Percentiles rank a stretch among this genome's conserved stretches.
These are phyloP conservation scores for Starmera pachycereana DNA, from an alignment of 805 yeast species.

Conservation along the genomic window DNA sequence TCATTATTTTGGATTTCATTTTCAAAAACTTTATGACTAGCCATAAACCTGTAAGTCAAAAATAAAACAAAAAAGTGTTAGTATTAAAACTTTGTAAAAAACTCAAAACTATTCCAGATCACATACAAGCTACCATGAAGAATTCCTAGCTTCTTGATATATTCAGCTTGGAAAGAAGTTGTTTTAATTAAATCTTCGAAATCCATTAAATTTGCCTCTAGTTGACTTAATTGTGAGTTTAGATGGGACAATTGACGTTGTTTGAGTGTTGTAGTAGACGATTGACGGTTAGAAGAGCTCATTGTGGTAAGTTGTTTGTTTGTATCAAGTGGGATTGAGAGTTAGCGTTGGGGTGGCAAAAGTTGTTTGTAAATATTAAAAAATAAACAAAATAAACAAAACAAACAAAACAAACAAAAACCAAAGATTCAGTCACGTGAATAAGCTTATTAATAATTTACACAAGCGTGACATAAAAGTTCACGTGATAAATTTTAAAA, in stretches of 20 bases:
- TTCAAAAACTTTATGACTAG: conserved; percentile 19
- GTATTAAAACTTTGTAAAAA: too few species aligned
- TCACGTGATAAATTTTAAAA: too few species aligned
- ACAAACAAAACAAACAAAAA: not conserved
- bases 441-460: too few species aligned
- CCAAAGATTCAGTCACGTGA: not conserved
- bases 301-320: conserved; percentile 4
- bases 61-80: not conserved
- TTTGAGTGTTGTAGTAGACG: conserved; percentile 14
- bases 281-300: conserved; percentile 12
- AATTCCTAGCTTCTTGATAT: conserved; percentile 42
- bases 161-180: conserved; percentile 41
- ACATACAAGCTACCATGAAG: conserved; percentile 46
- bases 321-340: not conserved
- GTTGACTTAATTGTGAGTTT: conserved; percentile 40
- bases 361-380: not conserved
- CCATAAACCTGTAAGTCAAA: conserved; percentile 11
- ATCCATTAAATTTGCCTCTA: conserved; percentile 46
- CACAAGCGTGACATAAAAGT: too few species aligned
- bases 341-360: not conserved
- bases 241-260: conserved; percentile 40
- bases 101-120: too few species aligned
- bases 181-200: conserved; percentile 39
- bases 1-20: conserved; percentile 10
- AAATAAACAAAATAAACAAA: not conserved